Conservation (phyloP, 73 alveolate genomes). For the Tetrahymena malaccensis region DNA sequence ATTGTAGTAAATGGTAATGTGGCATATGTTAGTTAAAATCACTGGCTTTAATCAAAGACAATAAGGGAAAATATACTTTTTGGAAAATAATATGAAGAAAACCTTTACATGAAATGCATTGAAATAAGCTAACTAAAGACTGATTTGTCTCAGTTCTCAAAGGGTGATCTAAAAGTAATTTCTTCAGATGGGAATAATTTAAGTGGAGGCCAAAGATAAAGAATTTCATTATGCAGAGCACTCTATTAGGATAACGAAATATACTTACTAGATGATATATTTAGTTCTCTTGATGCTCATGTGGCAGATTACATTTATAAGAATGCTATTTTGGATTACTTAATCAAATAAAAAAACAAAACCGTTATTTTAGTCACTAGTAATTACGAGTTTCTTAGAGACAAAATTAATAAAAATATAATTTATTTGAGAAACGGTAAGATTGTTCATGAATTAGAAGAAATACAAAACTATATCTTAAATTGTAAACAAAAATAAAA, state of each 20-base stretch:
- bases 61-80: conserved; percentile 78
- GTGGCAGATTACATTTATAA: conserved; percentile 63
- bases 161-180: conserved; percentile 60
- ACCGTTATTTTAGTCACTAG: conserved; percentile 58
- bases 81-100: conserved; percentile 58
- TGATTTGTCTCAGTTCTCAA: conserved; percentile 57
- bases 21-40: conserved; percentile 67
- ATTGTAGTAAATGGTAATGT: conserved; percentile 42
- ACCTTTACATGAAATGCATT: conserved; percentile 54
- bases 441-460: conserved; percentile 22
- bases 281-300: conserved; percentile 69
- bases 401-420: background rate
- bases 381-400: conserved; percentile 7
- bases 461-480: conserved; percentile 63
- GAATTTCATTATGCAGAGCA: conserved; percentile 77
- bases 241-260: conserved; percentile 65
- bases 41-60: conserved; percentile 75
- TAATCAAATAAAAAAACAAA: conserved; percentile 54
- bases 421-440: conserved; percentile 21
- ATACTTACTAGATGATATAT: conserved; percentile 77
- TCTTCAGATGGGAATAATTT: conserved; percentile 80
- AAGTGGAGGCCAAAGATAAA: conserved; percentile 81
- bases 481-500: background rate
- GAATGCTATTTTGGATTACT: conserved; percentile 49
- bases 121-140: conserved; percentile 58